Evolutionary conservation across 2,329 filamentous ascomycete genomes (phyloP), one percentile per base, ranked within the genome.

Genomic region (Xylaria sp.): DNA sequence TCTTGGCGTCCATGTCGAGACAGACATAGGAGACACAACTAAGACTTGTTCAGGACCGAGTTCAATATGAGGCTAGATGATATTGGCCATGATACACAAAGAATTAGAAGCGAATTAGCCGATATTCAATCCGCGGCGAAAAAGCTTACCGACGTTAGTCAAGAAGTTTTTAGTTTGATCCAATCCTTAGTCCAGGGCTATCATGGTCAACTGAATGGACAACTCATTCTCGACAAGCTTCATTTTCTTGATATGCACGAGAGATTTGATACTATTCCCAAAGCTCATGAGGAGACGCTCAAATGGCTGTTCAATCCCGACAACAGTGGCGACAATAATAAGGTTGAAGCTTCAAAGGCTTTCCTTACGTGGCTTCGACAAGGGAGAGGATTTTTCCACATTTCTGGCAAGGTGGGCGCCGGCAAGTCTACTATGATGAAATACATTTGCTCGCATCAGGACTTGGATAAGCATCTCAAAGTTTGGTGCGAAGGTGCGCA

Each of bases 371-470:
- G 68, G 67, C 60, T 70, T 8, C 25, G 43, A 51, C 15, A 43
- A 3, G 60, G 52, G 5, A 40, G 12, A 11, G 67, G 63, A 0
- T 62, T 66, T 19, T 71, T 70, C 35, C 55, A 67, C 38, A 63
- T 71, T 12, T 55, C 56, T 7, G 68, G 69, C 0, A 71, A 71
- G 47, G 67, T 67, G 8, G 68, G 69, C 7, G 61, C 67, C 1
- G 68, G 69, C 1, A 71, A 71, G 42, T 71, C 68, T 4, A 70
- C 69, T 8, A 40, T 71, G 1, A 68, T 71, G 65, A 70, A 71
- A 52, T 64, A 65, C 28, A 57, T 70, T 5, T 57, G 52, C 1
- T 46, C 42, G 6, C 62, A 70, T 15, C 17, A 19, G 9, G 15
- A 33, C 28, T 53, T 58, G 4, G 38, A 12, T 37, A 2, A 35